Conservation (phyloP, 108 stramenopile species). For the Cyclotella atomus region DNA sequence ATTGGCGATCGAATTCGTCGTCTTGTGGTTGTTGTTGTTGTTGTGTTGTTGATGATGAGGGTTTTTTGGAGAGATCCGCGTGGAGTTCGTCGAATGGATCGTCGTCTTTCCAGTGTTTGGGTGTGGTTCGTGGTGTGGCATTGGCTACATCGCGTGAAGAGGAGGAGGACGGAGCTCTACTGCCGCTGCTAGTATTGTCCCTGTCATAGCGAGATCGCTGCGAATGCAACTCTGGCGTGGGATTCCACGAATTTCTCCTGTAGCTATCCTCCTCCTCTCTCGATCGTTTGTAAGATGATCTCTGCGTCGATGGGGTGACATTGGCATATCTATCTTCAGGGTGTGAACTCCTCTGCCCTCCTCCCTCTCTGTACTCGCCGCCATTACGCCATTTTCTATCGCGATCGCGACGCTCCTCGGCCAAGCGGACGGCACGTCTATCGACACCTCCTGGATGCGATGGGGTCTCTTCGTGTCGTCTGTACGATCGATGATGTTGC, state of each 20-base stretch:
- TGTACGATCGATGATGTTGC: slow-evolving; percentile 41
- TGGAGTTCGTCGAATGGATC: slow-evolving; percentile 36
- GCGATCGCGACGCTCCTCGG: slow-evolving; percentile 28
- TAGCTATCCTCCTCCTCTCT: background rate
- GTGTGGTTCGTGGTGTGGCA: background rate
- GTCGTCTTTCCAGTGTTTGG: slow-evolving; percentile 15
- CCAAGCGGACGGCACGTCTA: slow-evolving; percentile 45
- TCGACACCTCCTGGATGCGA: slow-evolving; percentile 73
- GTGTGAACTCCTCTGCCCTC: background rate
- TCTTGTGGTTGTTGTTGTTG: slow-evolving; percentile 49
- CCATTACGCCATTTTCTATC: background rate
- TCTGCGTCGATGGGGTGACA: slow-evolving; percentile 49
- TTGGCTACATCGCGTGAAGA: background rate
- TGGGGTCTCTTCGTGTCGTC: slow-evolving; percentile 66
- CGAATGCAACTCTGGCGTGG: slow-evolving; percentile 6
- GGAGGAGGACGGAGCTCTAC: background rate
- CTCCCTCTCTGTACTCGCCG: background rate
- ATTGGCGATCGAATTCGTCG: slow-evolving; percentile 90
- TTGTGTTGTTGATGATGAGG: background rate
- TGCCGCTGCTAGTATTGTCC: too few species aligned
- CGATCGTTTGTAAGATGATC: slow-evolving; percentile 26
- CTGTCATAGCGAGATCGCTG: background rate
- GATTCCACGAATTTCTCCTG: slow-evolving; percentile 7
- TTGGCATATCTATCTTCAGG: background rate
- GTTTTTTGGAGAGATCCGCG: slow-evolving; percentile 5